These are phyloP conservation scores for Trichoderma lentiforme DNA, from an alignment of 2,329 filamentous ascomycete species.

Conservation along the genomic window DNA sequence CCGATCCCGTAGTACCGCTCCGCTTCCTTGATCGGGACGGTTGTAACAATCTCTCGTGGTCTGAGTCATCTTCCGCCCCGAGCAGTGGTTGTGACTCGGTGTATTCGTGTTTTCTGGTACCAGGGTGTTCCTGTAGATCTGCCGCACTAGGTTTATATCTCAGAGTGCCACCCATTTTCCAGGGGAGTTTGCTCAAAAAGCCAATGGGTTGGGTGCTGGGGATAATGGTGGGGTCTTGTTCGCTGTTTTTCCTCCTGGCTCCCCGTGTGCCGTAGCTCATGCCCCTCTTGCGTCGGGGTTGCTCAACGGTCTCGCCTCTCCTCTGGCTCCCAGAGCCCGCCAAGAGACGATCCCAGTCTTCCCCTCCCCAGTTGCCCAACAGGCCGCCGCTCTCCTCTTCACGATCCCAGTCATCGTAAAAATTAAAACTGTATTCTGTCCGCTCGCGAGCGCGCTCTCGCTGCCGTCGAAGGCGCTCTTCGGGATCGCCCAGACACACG, in stretches of 20 bases:
- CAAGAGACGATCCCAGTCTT: slow-evolving; percentile 81
- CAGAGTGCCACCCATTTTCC: slow-evolving; percentile 76
- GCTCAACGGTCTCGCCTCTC: slow-evolving; percentile 45
- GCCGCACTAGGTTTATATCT: slow-evolving; percentile 89
- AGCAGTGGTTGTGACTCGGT: slow-evolving; percentile 71
- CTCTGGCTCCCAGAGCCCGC: slow-evolving; percentile 60
- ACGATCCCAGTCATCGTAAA: slow-evolving; percentile 95
- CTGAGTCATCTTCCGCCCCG: slow-evolving; percentile 32
- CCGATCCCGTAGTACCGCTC: slow-evolving; percentile 76
- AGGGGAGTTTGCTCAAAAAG: slow-evolving; percentile 79
- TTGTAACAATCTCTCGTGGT: slow-evolving; percentile 29
- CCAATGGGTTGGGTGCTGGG: slow-evolving; percentile 81
- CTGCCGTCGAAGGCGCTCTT: slow-evolving; percentile 68
- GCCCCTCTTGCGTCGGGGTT: slow-evolving; percentile 69
- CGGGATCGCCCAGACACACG: slow-evolving; percentile 66
- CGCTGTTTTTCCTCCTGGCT: slow-evolving; percentile 45
- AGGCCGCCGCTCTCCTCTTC: slow-evolving; percentile 55
- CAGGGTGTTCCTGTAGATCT: slow-evolving; percentile 83
- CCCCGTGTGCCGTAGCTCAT: slow-evolving; percentile 86
- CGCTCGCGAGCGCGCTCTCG: slow-evolving; percentile 62
- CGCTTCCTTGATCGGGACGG: slow-evolving; percentile 47
- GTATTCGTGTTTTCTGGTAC: slow-evolving; percentile 39
- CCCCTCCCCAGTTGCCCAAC: slow-evolving; percentile 70
- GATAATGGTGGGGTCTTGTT: slow-evolving; percentile 83
- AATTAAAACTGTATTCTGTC: slow-evolving; percentile 88